Base-by-base conservation (phyloP, 495 filamentous ascomycete species). In the Aspergillus mulundensis region DNA sequence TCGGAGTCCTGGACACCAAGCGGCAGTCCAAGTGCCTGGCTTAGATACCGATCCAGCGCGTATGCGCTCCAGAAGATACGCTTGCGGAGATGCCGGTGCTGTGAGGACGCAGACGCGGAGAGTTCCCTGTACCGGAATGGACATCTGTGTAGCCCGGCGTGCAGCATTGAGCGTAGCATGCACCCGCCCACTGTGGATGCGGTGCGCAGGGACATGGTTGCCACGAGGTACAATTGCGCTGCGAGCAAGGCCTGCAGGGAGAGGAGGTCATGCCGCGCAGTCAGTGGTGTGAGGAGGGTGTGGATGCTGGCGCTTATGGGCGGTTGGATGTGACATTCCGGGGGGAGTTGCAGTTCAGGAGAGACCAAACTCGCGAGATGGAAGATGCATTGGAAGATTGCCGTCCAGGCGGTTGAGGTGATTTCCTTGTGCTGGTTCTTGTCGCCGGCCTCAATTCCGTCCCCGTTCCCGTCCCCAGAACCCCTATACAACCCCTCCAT, bases 61-160 rank as follows among this genome's bases (percentile, higher is more conserved):
- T 81, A 81, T 0, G 74, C 75, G 50, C 70, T 77, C 77, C 77
- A 81, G 60, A 81, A 81, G 34, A 81, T 70, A 3, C 77, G 64
- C 50, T 76, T 76, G 12, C 73, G 67, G 46, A 76, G 51, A 21
- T 74, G 70, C 15, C 73, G 62, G 42, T 76, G 71, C 60, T 74
- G 71, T 7, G 68, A 68, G 8, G 68, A 47, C 40, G 42, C 32
- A 1, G 52, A 54, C 42, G 42, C 32, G 0, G 52, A 70, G 41
- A 76, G 67, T 43, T 74, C 65, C n/a, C 61, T 61, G 57, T 73
- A 76, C 0, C 73, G 70, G 52, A 70, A 76, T 7, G 73, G 73
- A 57, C 73, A 76, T 19, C 73, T 70, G 58, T 76, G 73, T 20
- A 74, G 61, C 19, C 73, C 73, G 0, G 68, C 71, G 53, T 76